A percentile compares a stretch with the other conserved stretches of the same genome.
These are phyloP conservation scores for Jackrogersella minutella DNA, from an alignment of 495 filamentous ascomycete species.

Conservation along the genomic window DNA sequence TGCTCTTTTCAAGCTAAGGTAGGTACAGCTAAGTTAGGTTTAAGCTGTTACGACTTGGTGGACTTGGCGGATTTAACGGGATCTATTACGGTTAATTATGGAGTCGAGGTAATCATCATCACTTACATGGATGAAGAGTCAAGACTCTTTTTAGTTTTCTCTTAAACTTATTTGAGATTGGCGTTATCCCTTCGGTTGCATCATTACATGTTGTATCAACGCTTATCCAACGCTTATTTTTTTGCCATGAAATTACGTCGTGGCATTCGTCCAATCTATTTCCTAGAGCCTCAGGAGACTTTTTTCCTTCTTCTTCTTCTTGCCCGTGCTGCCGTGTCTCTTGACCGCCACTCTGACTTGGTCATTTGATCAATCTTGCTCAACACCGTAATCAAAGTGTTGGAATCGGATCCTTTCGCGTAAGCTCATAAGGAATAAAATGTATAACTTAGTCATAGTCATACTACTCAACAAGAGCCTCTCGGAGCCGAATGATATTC, in stretches of 20 bases:
- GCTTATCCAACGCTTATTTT: constrained; percentile 26
- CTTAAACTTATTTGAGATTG: constrained; percentile 10
- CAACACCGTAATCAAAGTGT: constrained; percentile 8
- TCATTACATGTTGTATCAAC: constrained; percentile 18
- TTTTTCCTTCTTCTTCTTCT: no score
- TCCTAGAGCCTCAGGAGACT: constrained; percentile 30
- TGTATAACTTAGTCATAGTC: no score
- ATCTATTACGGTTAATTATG: constrained; percentile 40
- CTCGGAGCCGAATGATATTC: constrained; percentile 13
- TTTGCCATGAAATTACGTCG: constrained; percentile 31
- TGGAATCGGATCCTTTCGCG: constrained; percentile 9
- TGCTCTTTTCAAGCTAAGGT: constrained; percentile 14
- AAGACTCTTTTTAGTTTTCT: not conserved
- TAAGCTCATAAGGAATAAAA: constrained; percentile 1
- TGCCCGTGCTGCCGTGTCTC: no score
- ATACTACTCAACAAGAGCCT: not conserved
- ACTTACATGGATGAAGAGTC: no score
- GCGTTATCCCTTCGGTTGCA: constrained; percentile 10
- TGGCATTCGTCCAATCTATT: constrained; percentile 27
- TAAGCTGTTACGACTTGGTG: constrained; percentile 2
- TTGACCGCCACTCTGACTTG: constrained; percentile 34
- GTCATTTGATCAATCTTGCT: constrained; percentile 21
- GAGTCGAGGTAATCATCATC: constrained; percentile 8
- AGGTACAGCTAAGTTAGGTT: constrained; percentile 4
- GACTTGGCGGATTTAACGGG: constrained; percentile 28